Base-by-base conservation (phyloP, 2,329 filamentous ascomycete genomes). In the Trichoderma koningii region DNA sequence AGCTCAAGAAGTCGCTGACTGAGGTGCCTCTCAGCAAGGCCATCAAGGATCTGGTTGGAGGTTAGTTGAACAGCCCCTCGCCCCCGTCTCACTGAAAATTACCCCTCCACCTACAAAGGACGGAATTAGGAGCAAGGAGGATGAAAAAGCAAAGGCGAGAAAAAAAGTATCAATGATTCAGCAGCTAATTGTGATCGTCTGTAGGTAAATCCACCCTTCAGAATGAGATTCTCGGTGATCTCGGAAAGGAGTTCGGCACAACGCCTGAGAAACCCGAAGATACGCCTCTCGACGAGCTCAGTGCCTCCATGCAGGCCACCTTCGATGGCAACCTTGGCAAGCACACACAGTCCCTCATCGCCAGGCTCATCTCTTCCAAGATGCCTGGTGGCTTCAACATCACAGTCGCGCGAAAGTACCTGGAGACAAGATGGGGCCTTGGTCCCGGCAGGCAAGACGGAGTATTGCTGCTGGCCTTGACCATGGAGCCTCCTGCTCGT, bases 331-430 rank as follows among this genome's bases (percentile, higher is more conserved):
- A 97, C 80, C 87, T 99, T 67, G 95, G 95, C 78, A 99, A 99
- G 81, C 93, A 97, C 72, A 96, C 95, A 0, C 90, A 91, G 62
- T 96, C 93, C 3, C 86, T 99, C 65, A 90, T 99, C 76, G 95
- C 95, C 56, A 90, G 95, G 71, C 83, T 99, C 76, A 95, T 99
- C 50, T 98, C 95, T 2, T 97, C 95, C 34, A 99, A 99, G 82
- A 99, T 99, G 95, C 95, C 95, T 55, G 95, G 94, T 81, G 95
- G 95, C 68, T 99, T 99, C 87, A 99, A 98, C 78, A 98, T 98
- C 77, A 98, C 94, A 74, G 85, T 92, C 14, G 92, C 96, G 53
- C 87, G 95, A 73, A 99, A 99, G 80, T 96, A 99, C 75, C 82
- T 99, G 51, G 94, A 97, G 81, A 92, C 91, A 17, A 87, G 92